phyloP scores from a whole-genome alignment of 1,139 yeast genomes.

The Diutina neorugosa region DNA sequence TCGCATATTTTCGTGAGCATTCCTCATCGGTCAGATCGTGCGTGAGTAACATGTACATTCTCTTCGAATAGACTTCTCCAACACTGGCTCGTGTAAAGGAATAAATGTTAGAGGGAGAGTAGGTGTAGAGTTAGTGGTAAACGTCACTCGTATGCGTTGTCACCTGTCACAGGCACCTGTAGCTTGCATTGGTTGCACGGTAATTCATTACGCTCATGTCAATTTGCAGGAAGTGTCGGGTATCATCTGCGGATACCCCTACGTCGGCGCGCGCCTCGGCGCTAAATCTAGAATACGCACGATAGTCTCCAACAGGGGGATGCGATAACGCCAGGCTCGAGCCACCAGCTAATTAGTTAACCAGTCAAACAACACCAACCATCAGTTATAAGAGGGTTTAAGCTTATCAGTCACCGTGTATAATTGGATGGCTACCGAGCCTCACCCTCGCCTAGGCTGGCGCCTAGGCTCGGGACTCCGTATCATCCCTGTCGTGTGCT shows the following conservation, averaged over 20 bases:
- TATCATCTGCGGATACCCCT: background rate
- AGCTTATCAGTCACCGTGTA: too few species aligned
- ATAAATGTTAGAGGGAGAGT: background rate
- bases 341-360: background rate
- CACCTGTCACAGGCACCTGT: too few species aligned
- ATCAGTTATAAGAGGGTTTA: too few species aligned
- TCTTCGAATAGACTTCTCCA: background rate
- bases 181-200: too few species aligned
- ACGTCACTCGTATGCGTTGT: too few species aligned
- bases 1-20: background rate
- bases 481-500: background rate
- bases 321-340: background rate
- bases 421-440: too few species aligned
- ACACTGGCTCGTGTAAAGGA: background rate
- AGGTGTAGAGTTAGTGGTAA: background rate
- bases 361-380: background rate
- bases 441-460: too few species aligned
- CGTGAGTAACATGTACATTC: background rate
- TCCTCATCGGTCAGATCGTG: background rate
- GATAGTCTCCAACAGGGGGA: background rate
- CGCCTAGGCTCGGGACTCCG: too few species aligned
- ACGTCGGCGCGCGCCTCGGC: background rate
- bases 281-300: background rate
- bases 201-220: background rate
- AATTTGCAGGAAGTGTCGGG: background rate